Conservation (phyloP, 2,329 filamentous ascomycete species). For the Talaromyces verruculosus region DNA sequence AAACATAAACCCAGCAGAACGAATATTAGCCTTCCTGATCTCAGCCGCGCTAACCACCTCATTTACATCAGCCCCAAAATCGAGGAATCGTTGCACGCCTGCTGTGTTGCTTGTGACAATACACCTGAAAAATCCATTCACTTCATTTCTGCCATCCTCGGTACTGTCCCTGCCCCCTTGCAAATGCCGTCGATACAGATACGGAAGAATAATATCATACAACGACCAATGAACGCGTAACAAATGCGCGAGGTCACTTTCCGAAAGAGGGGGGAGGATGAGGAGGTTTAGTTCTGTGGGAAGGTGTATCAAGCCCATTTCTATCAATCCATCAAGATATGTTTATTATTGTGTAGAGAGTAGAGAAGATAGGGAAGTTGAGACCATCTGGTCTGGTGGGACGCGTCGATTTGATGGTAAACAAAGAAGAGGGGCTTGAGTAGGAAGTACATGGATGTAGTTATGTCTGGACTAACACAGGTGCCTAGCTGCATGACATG, state of each 20-base stretch:
- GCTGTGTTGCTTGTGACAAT: neutral
- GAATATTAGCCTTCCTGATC: neutral
- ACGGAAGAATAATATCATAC: neutral
- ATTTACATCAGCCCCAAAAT: neutral
- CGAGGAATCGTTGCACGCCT: neutral
- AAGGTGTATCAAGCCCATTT: conserved; percentile 7
- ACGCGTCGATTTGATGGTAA: neutral
- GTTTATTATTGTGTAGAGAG: neutral
- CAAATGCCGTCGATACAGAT: neutral
- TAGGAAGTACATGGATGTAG: too few relatives aligned
- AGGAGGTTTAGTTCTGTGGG: conserved; percentile 4
- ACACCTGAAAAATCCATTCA: neutral
- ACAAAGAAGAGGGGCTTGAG: neutral
- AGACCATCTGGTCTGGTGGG: too few relatives aligned
- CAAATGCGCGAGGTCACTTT: neutral
- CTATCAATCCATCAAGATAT: neutral
- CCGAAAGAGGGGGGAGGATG: neutral
- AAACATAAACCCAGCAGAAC: neutral
- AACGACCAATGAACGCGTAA: neutral
- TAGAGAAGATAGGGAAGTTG: too few relatives aligned
- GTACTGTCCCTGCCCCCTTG: neutral
- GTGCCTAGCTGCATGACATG: neutral
- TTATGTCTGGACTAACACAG: neutral
- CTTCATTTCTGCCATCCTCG: neutral
- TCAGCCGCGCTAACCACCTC: neutral